A percentile compares a stretch with the other conserved stretches of the same genome.
These are phyloP conservation scores for Fomitopsis palustris DNA, from an alignment of 1,284 basidiomycete genomes.

Conservation along the genomic window DNA sequence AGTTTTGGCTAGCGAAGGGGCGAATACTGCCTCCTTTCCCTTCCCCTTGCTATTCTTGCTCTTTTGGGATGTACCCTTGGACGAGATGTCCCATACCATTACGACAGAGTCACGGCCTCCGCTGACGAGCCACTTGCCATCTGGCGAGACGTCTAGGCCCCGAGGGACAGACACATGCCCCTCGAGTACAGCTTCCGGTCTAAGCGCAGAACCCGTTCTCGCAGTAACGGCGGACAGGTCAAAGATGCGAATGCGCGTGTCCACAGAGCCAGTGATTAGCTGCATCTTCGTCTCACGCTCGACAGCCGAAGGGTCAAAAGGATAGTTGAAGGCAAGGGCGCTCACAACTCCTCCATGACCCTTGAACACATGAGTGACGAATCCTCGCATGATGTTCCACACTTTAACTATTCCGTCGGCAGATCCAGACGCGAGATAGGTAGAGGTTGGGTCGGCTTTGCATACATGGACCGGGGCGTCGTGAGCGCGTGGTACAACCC, in stretches of 20 bases:
- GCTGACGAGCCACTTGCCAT: slow-evolving; percentile 85
- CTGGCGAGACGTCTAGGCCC: slow-evolving; percentile 78
- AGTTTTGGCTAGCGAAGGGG: slow-evolving; percentile 73
- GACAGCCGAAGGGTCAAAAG: slow-evolving; percentile 50
- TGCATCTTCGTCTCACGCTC: slow-evolving; percentile 60
- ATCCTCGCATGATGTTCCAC: slow-evolving; percentile 88
- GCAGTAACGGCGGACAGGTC: slow-evolving; percentile 67
- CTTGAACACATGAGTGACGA: slow-evolving; percentile 92
- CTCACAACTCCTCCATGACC: slow-evolving; percentile 97
- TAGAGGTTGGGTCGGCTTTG: slow-evolving; percentile 80
- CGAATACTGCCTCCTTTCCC: slow-evolving; percentile 42
- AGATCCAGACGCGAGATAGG: slow-evolving; percentile 91
- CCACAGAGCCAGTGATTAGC: slow-evolving; percentile 86
- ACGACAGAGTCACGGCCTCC: slow-evolving; percentile 91
- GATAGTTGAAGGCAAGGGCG: slow-evolving; percentile 81
- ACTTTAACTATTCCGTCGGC: slow-evolving; percentile 97
- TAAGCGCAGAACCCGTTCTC: slow-evolving; percentile 52
- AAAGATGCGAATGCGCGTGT: slow-evolving; percentile 88
- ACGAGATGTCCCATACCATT: slow-evolving; percentile 80
- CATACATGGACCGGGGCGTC: slow-evolving; percentile 93
- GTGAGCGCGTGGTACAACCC: slow-evolving; percentile 81
- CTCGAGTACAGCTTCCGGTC: slow-evolving; percentile 78
- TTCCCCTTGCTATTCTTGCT: slow-evolving; percentile 43
- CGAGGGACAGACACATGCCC: slow-evolving; percentile 91
- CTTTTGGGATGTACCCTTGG: slow-evolving; percentile 28